Conservation (phyloP, 78 protist species). For the Cavenderia fasciculata region DNA sequence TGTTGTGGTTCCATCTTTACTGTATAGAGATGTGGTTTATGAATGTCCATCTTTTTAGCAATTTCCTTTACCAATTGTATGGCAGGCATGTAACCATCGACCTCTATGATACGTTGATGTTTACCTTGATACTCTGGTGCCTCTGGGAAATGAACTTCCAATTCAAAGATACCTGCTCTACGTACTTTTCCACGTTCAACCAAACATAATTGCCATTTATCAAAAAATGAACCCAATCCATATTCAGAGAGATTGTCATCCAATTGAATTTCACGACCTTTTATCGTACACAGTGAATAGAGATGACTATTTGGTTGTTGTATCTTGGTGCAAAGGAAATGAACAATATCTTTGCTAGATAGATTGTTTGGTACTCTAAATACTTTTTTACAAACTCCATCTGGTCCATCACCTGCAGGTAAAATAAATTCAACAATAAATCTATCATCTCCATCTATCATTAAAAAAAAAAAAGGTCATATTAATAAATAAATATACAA, state of each 20-base stretch:
- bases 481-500: background rate
- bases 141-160: conserved; percentile 67
- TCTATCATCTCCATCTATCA: conserved; percentile 36
- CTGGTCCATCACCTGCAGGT: conserved; percentile 7
- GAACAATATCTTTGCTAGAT: conserved; percentile 26
- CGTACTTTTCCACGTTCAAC: conserved; percentile 36
- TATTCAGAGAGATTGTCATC: conserved; percentile 20
- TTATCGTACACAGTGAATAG: conserved; percentile 36
- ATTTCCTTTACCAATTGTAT: background rate
- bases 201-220: conserved; percentile 59
- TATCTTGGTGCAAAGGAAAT: conserved; percentile 29
- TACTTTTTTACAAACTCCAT: conserved; percentile 18
- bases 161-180: conserved; percentile 38
- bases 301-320: background rate
- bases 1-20: background rate
- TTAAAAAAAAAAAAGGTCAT: background rate
- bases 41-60: conserved; percentile 43
- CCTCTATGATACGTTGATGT: conserved; percentile 1
- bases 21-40: conserved; percentile 29
- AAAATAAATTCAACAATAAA: conserved; percentile 50
- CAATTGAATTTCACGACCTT: conserved; percentile 23
- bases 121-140: conserved; percentile 29
- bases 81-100: conserved; percentile 47
- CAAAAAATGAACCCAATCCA: conserved; percentile 70
- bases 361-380: conserved; percentile 62